phyloP scores from a whole-genome alignment of 208 protist genomes.

The Crithidia brevicula region DNA sequence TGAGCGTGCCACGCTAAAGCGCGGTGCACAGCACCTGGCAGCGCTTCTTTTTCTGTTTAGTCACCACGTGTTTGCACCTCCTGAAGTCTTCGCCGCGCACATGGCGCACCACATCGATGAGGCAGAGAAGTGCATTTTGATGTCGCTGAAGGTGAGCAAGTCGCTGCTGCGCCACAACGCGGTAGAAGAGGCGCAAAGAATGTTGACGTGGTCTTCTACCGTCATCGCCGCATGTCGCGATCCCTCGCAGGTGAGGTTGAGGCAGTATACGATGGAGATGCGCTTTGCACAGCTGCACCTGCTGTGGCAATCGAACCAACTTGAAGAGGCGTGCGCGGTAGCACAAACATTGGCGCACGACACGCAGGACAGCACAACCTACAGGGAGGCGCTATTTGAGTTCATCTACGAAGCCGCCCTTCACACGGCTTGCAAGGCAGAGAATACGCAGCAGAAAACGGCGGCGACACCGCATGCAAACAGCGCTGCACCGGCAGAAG shows the following conservation, averaged over 20 bases:
- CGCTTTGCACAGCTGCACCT: constrained; percentile 58
- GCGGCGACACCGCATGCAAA: neutral
- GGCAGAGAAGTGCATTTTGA: constrained; percentile 72
- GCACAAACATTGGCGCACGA: constrained; percentile 33
- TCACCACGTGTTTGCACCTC: constrained; percentile 56
- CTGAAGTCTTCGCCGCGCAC: constrained; percentile 42
- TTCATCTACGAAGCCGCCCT: constrained; percentile 59
- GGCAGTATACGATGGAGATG: constrained; percentile 39
- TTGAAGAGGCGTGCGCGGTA: constrained; percentile 19
- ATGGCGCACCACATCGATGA: constrained; percentile 58
- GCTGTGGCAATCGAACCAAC: constrained; percentile 32
- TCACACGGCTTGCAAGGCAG: neutral
- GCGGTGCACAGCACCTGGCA: constrained; percentile 34
- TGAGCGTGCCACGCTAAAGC: constrained; percentile 30
- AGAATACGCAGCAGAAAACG: neutral
- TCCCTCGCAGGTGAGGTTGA: neutral
- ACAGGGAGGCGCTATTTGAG: constrained; percentile 60
- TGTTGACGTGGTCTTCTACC: constrained; percentile 27
- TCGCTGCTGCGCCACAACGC: constrained; percentile 11
- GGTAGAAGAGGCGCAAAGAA: constrained; percentile 13
- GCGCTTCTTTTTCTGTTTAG: constrained; percentile 60
- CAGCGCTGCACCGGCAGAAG: neutral
- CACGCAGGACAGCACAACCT: constrained; percentile 16
- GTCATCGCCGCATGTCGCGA: constrained; percentile 14
- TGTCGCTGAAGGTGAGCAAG: constrained; percentile 82